Percentiles rank a stretch among this genome's conserved stretches.
phyloP scores from a whole-genome alignment of 306 rosid genomes.

The Rubus parviflorus region DNA sequence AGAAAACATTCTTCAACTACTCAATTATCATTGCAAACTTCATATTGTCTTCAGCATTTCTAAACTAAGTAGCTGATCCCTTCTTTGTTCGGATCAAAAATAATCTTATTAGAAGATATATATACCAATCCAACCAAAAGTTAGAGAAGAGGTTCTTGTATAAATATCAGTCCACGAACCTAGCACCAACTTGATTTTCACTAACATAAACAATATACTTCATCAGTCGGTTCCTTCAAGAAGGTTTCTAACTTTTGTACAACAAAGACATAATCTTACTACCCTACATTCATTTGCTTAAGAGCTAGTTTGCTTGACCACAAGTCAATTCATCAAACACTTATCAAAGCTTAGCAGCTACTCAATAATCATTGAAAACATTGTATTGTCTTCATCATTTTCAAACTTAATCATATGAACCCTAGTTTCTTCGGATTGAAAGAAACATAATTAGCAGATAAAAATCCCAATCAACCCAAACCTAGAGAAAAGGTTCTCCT shows the following conservation, averaged over 20 bases:
- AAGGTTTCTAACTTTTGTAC: background rate
- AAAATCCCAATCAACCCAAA: background rate
- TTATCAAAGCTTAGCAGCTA: background rate
- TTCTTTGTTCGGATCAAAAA: background rate
- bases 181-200: background rate
- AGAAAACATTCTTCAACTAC: background rate
- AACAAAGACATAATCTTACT: background rate
- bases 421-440: background rate
- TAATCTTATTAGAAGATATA: background rate
- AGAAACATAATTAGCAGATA: background rate
- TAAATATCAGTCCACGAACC: constrained; percentile 5
- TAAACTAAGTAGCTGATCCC: background rate
- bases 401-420: background rate
- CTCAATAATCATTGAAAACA: background rate
- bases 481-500: constrained; percentile 9
- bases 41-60: background rate
- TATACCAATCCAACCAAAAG: background rate
- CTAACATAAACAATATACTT: background rate
- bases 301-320: constrained; percentile 23
- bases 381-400: background rate
- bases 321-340: constrained; percentile 2
- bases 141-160: constrained; percentile 3
- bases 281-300: background rate
- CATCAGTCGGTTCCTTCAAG: background rate
- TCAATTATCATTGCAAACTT: background rate